Evolutionary conservation across 495 filamentous ascomycete genomes (phyloP).

Genomic region (Staphylotrichum tortipilum): DNA sequence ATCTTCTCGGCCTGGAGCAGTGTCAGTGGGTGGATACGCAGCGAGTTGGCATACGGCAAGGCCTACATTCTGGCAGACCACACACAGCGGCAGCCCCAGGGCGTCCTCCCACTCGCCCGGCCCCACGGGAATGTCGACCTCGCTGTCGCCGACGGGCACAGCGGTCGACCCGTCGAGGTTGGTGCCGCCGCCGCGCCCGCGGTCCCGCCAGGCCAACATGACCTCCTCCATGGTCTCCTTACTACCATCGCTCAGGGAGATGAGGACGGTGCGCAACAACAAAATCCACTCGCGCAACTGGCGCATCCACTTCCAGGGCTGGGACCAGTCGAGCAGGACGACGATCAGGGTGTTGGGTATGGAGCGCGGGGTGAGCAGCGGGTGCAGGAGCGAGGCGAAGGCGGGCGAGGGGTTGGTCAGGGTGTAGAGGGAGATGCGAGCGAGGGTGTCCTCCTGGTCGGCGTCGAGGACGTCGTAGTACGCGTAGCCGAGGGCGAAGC

Average conservation of each 20-base stretch:
- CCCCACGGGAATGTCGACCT: slow-evolving; percentile 70
- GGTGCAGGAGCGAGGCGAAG: slow-evolving; percentile 75
- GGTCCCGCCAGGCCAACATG: slow-evolving; percentile 55
- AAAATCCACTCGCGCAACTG: slow-evolving; percentile 83
- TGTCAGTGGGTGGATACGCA: slow-evolving; percentile 17
- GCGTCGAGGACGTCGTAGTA: slow-evolving; percentile 92
- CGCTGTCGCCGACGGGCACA: slow-evolving; percentile 40
- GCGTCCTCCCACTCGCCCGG: slow-evolving; percentile 93
- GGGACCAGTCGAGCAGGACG: slow-evolving; percentile 83
- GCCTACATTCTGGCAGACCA: slow-evolving; percentile 86
- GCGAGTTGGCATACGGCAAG: neutral
- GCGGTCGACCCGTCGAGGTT: slow-evolving; percentile 41
- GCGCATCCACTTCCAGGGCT: slow-evolving; percentile 87
- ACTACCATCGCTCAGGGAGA: slow-evolving; percentile 64
- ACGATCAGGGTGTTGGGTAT: slow-evolving; percentile 83
- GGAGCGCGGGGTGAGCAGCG: slow-evolving; percentile 75
- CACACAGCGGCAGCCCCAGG: slow-evolving; percentile 78
- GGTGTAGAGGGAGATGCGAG: slow-evolving; percentile 83
- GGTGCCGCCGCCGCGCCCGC: slow-evolving; percentile 44
- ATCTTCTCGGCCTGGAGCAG: slow-evolving; percentile 70
- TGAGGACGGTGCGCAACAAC: slow-evolving; percentile 64
- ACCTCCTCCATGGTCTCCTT: slow-evolving; percentile 78
- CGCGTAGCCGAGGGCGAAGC: slow-evolving; percentile 88
- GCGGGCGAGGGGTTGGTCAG: slow-evolving; percentile 72
- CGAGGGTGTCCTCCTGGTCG: slow-evolving; percentile 91